Evolutionary conservation across 768 basidiomycete species (phyloP), one percentile per base, ranked within the genome.

Genomic region (Boletales sp.): DNA sequence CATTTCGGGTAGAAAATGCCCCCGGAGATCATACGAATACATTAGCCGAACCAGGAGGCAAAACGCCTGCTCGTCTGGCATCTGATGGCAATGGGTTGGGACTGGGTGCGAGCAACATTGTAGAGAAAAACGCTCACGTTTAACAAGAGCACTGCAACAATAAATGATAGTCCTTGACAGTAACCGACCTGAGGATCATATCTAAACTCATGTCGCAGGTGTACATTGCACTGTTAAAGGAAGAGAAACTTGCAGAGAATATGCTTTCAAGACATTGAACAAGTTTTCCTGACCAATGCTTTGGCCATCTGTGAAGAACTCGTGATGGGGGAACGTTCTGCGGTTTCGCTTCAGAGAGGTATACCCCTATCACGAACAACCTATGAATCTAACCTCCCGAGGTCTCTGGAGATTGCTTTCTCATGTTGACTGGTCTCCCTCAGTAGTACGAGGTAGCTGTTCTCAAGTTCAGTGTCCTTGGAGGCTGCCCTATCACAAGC

Each of bases 21-120:
- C 93, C 39, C 95, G 84, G 3, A 98, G 76, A 67, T 95, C 94
- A 64, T 99, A 98, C 1, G 94, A 89, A 52, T 96, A 78, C 96
- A 98, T 98, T 14, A 99, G 70, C 46, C 96, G 78, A 28, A 97
- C 94, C 10, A 98, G 79, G 11, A 98, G 81, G 56, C 89, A 95
- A 68, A 99, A 99, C 0, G 95, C 95, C 70, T 98, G 95, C 72
- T 99, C 96, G 55, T 98, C 96, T 19, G 96, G 96, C 96, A 99
- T 99, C 95, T 98, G 53, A 14, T 34, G 25, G 19, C 17, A 41
- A 31, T 37, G n/a, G 14, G 3, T 28, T 15, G 7, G 17, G 13
- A 21, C 2, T 37, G 18, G 19, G 43, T 46, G 40, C 11, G 2
- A 10, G 21, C n/a, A 14, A 43, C 15, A 25, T 37, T 28, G 3